These are phyloP conservation scores for Sinapis alba DNA, from an alignment of 441 rosid species.

Conservation along the genomic window DNA sequence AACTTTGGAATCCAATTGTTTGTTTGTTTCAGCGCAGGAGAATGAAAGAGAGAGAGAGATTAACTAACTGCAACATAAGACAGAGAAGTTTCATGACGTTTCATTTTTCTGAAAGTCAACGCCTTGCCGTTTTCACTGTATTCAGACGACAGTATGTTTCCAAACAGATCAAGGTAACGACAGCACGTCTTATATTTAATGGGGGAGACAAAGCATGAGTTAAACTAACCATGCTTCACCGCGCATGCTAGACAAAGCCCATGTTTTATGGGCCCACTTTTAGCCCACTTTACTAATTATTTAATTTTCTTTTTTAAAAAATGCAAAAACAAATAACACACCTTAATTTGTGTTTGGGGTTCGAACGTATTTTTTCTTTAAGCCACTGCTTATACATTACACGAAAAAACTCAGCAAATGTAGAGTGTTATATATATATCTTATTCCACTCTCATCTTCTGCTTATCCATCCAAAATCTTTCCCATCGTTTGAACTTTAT, in stretches of 20 bases:
- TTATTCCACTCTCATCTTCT: slow-evolving; percentile 12
- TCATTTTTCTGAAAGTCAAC: background rate
- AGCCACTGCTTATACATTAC: slow-evolving; percentile 1
- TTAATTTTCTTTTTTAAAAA: background rate
- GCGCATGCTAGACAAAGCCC: slow-evolving; percentile 34
- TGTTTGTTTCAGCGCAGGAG: background rate
- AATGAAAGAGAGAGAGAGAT: background rate
- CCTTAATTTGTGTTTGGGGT: slow-evolving; percentile 5
- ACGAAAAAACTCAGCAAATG: background rate
- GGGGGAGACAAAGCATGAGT: slow-evolving; percentile 37
- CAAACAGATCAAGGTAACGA: slow-evolving; percentile 18
- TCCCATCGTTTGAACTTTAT: slow-evolving; percentile 15
- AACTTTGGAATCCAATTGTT: background rate
- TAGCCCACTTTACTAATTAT: slow-evolving; percentile 19
- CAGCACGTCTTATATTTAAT: slow-evolving; percentile 4
- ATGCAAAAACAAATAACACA: background rate
- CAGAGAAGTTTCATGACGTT: background rate
- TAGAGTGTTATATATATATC: slow-evolving; percentile 6
- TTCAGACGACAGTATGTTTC: background rate
- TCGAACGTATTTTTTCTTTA: background rate
- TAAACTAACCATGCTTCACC: slow-evolving; percentile 32
- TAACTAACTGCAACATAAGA: background rate
- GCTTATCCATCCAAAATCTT: slow-evolving; percentile 3
- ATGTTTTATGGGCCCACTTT: slow-evolving; percentile 26
- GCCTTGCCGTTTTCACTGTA: slow-evolving; percentile 10